phyloP scores from a whole-genome alignment of 2,329 filamentous ascomycete genomes.

The Penicillium glabrum region DNA sequence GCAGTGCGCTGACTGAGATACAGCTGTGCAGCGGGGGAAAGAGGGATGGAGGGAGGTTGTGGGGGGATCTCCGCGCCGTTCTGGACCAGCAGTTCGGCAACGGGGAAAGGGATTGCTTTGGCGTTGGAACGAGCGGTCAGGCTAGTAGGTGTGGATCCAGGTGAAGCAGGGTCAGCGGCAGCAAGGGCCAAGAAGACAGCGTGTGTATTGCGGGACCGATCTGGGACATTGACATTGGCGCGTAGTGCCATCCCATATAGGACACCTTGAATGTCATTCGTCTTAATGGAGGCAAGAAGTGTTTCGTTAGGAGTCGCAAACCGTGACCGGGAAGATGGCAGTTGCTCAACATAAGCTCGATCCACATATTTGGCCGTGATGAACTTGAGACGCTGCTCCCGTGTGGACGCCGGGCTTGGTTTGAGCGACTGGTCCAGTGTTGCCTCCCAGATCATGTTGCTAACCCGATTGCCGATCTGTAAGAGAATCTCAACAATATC shows the following conservation, averaged over 20 bases:
- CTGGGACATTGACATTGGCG: slow-evolving; percentile 82
- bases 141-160: slow-evolving; percentile 49
- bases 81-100: slow-evolving; percentile 88
- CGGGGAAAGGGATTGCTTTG: slow-evolving; percentile 68
- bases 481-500: slow-evolving; percentile 95
- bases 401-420: slow-evolving; percentile 71
- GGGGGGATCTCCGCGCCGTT: slow-evolving; percentile 88
- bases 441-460: slow-evolving; percentile 96
- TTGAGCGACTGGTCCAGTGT: slow-evolving; percentile 73
- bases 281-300: slow-evolving; percentile 88
- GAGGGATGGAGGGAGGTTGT: slow-evolving; percentile 74
- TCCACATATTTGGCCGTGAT: slow-evolving; percentile 96
- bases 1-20: slow-evolving; percentile 77
- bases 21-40: slow-evolving; percentile 74
- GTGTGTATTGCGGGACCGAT: slow-evolving; percentile 85
- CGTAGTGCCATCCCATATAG: slow-evolving; percentile 85
- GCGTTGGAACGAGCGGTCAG: slow-evolving; percentile 28
- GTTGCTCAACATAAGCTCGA: slow-evolving; percentile 72
- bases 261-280: slow-evolving; percentile 91
- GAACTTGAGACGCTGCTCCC: slow-evolving; percentile 89
- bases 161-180: slow-evolving; percentile 85
- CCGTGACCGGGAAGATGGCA: slow-evolving; percentile 69
- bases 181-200: slow-evolving; percentile 88
- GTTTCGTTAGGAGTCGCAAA: slow-evolving; percentile 83
- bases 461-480: slow-evolving; percentile 87